Evolutionary conservation across 768 basidiomycete genomes (phyloP).

Genomic region (Lentinula detonsa): DNA sequence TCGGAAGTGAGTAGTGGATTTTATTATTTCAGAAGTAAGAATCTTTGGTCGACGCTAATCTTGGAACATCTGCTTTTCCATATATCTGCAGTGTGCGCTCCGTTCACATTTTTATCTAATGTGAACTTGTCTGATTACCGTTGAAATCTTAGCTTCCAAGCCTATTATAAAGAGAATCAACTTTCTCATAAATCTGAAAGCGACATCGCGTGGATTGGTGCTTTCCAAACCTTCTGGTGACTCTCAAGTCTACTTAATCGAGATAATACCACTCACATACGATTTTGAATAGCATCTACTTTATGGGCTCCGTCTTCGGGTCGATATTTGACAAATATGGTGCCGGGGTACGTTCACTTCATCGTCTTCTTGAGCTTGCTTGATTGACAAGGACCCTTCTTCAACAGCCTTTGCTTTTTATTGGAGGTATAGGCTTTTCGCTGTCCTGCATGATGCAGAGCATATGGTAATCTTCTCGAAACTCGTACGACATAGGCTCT

Average conservation of each 20-base stretch:
- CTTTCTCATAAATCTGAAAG: constrained; percentile 14
- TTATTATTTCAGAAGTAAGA: too few species aligned
- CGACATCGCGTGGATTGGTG: constrained; percentile 20
- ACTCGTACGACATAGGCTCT: neutral
- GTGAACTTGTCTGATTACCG: too few species aligned
- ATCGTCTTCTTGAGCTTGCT: neutral
- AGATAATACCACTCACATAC: neutral
- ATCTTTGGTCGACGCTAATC: too few species aligned
- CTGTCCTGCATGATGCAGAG: constrained; percentile 8
- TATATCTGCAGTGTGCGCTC: neutral
- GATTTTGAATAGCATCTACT: neutral
- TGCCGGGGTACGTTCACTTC: constrained; percentile 6
- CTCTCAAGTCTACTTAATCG: neutral
- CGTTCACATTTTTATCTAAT: neutral
- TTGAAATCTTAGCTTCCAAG: constrained; percentile 12
- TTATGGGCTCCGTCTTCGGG: constrained; percentile 13
- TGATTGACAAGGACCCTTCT: too few species aligned
- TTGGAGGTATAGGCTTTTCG: constrained; percentile 6
- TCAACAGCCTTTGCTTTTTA: constrained; percentile 4
- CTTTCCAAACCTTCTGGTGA: constrained; percentile 16
- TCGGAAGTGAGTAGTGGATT: constrained; percentile 9
- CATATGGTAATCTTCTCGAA: neutral
- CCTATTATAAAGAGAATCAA: constrained; percentile 16
- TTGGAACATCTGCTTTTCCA: too few species aligned
- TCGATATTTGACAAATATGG: constrained; percentile 13